Evolutionary conservation across 176 grass and related monocot species (phyloP).

Genomic region (Triticum timopheevii): DNA sequence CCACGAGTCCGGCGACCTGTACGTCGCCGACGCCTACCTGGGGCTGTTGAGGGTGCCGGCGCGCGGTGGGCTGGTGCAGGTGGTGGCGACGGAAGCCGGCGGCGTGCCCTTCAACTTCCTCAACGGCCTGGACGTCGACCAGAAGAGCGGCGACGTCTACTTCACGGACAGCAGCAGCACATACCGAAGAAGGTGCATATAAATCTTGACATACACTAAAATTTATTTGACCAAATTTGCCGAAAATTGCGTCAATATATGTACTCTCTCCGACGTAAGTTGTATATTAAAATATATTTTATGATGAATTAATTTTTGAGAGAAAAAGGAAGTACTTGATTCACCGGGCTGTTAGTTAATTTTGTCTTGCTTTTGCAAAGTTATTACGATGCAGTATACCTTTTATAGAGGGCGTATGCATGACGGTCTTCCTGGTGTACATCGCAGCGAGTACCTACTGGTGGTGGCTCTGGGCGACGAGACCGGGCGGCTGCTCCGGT

Average conservation of each 20-base stretch:
- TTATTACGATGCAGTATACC: too few species aligned
- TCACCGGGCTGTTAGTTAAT: too few species aligned
- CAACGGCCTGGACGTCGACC: constrained; percentile 87
- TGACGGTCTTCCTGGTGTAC: neutral
- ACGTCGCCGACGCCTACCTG: constrained; percentile 81
- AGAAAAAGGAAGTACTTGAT: too few species aligned
- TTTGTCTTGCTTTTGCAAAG: too few species aligned
- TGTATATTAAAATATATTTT: too few species aligned
- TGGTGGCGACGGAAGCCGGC: constrained; percentile 54
- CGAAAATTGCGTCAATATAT: too few species aligned
- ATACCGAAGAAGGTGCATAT: constrained; percentile 52
- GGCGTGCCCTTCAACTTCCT: constrained; percentile 78
- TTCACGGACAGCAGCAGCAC: constrained; percentile 85
- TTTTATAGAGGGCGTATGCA: too few species aligned
- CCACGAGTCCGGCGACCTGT: constrained; percentile 56
- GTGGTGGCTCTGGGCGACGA: constrained; percentile 52
- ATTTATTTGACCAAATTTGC: too few species aligned
- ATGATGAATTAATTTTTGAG: too few species aligned
- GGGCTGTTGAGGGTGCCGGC: constrained; percentile 60
- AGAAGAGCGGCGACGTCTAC: constrained; percentile 78
- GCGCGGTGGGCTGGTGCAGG: constrained; percentile 50
- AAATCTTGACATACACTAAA: too few species aligned
- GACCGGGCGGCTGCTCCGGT: constrained; percentile 66
- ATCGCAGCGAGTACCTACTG: constrained; percentile 52
- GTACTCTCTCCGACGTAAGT: too few species aligned